A percentile compares a stretch with the other conserved stretches of the same genome.
These are phyloP conservation scores for Kwoniella sp. DNA, from an alignment of 768 basidiomycete genomes.

Conservation along the genomic window DNA sequence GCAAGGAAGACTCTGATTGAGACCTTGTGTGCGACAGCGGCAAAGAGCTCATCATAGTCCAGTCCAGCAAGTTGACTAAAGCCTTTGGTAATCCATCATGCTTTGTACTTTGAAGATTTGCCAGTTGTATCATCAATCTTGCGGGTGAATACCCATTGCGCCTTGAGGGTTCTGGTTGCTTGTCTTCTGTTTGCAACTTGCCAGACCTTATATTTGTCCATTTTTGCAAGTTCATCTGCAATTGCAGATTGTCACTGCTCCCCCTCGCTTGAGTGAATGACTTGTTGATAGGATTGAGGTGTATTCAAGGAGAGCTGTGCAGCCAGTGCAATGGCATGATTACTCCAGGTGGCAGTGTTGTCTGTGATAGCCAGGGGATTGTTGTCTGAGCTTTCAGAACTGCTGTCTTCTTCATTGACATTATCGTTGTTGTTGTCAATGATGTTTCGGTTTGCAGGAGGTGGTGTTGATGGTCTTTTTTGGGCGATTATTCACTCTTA, in stretches of 20 bases:
- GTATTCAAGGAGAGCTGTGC: neutral
- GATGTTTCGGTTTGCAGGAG: neutral
- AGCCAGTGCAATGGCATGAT: neutral
- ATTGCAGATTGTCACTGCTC: conserved; percentile 45
- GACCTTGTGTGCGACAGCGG: conserved; percentile 23
- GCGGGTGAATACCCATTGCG: conserved; percentile 55
- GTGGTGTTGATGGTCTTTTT: neutral
- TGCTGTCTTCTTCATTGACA: neutral
- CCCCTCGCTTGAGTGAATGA: neutral
- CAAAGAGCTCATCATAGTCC: conserved; percentile 25
- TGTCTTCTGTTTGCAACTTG: conserved; percentile 13
- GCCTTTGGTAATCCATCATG: conserved; percentile 29
- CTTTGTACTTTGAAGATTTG: conserved; percentile 31
- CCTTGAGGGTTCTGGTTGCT: conserved; percentile 45
- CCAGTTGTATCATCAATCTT: conserved; percentile 47
- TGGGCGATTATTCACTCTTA: neutral
- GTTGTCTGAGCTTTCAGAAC: neutral
- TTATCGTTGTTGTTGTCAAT: neutral
- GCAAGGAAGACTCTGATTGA: conserved; percentile 25
- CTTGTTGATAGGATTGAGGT: conserved; percentile 17
- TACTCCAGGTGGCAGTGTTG: conserved; percentile 7
- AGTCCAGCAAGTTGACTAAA: conserved; percentile 21
- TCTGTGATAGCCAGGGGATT: conserved; percentile 6
- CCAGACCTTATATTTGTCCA: conserved; percentile 50
- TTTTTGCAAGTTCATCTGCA: conserved; percentile 38